Base-by-base conservation (phyloP, 495 filamentous ascomycete species). In the Lineolata rhizophorae region DNA sequence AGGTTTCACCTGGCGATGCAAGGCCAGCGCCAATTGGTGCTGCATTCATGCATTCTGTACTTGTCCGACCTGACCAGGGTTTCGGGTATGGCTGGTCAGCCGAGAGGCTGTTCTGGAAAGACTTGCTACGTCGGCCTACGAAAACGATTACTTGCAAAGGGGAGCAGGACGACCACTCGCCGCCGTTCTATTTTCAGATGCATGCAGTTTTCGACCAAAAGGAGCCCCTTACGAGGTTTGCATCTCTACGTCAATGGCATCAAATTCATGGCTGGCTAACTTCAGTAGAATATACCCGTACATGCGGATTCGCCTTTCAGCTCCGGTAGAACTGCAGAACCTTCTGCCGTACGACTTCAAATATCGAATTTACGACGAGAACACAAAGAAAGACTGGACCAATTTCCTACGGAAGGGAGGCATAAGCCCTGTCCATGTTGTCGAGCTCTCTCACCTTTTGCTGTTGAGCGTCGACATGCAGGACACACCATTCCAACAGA, bases 261-360 rank as follows among this genome's bases (percentile, higher is more conserved):
- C 8, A 8, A 8, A 25, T 25, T 25, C 22, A 8, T 8, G 12
- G 8, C 8, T 25, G 22, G 22, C 22, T n/a, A n/a, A n/a, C n/a
- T n/a, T n/a, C n/a, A n/a, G 12, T 22, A 76, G 69, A 39, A 62
- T 71, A 36, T 97, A 97, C 48, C 87, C 87, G 3, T 87, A 91
- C 49, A 95, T 95, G 90, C 68, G 71, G 34, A 58, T 97, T 29
- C 73, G 78, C 35, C 67, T 97, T 16, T 83, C 77, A 16, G 84
- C 87, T 11, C 87, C 87, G 0, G 67, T 97, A 28, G 84, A 92
- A 41, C 61, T 97, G 9, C 83, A 97, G 47, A 97, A 97, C 45
- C 59, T 97, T 17, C 61, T 97, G 17, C 87, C 87, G 0, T 94
- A 76, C 44, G 90, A 95, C 54, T 97, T 97, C 73, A 95, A 95